Evolutionary conservation across 306 rosid genomes (phyloP).

Genomic region (Adenanthera pavonina): DNA sequence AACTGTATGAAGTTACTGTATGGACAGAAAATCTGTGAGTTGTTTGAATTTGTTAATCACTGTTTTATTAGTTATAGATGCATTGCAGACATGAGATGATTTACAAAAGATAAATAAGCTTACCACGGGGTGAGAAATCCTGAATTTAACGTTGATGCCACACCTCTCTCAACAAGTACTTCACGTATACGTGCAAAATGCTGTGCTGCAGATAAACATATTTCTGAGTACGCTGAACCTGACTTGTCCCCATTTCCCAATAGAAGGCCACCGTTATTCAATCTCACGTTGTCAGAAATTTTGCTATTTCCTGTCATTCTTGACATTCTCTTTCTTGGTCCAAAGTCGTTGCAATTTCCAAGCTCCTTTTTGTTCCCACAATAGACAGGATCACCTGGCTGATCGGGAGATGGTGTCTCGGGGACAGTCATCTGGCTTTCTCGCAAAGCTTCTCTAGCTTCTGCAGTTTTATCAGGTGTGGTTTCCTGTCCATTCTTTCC

Average conservation of each 20-base stretch:
- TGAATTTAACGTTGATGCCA: slow-evolving; percentile 85
- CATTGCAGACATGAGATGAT: background rate
- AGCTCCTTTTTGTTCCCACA: slow-evolving; percentile 64
- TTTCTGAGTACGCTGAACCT: slow-evolving; percentile 78
- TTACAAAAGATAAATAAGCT: slow-evolving; percentile 39
- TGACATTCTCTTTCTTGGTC: slow-evolving; percentile 69
- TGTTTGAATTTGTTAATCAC: slow-evolving; percentile 15
- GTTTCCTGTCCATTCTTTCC: slow-evolving; percentile 68
- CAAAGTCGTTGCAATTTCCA: slow-evolving; percentile 69
- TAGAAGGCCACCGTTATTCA: slow-evolving; percentile 58
- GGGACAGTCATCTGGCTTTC: slow-evolving; percentile 88
- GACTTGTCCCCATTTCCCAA: slow-evolving; percentile 70
- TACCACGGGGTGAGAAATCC: slow-evolving; percentile 95
- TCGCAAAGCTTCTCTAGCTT: slow-evolving; percentile 62
- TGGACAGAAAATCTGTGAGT: background rate
- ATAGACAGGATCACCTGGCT: slow-evolving; percentile 53
- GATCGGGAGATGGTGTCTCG: slow-evolving; percentile 72
- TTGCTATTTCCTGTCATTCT: slow-evolving; percentile 67
- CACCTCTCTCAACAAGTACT: slow-evolving; percentile 90
- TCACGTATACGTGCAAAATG: slow-evolving; percentile 88
- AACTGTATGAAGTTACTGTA: background rate
- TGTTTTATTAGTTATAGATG: background rate
- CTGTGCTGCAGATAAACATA: slow-evolving; percentile 81
- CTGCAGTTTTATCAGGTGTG: slow-evolving; percentile 78
- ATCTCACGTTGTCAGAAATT: slow-evolving; percentile 49